Evolutionary conservation across 768 basidiomycete species (phyloP).

Genomic region (Auricularia cornea): DNA sequence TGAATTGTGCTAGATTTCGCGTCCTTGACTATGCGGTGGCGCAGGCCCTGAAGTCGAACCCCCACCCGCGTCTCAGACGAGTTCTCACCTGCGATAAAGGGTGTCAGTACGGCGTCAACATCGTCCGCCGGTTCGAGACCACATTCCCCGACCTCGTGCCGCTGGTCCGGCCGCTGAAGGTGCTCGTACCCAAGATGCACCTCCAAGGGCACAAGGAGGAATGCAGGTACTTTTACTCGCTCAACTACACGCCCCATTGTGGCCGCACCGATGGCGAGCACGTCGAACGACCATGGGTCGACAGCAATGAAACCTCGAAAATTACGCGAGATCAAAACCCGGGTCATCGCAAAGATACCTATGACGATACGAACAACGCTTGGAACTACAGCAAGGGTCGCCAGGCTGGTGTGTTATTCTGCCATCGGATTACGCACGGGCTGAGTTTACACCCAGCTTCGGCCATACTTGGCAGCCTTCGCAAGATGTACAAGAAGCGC

Average conservation of each 20-base stretch:
- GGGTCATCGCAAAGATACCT: constrained; percentile 21
- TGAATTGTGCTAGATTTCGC: constrained; percentile 2
- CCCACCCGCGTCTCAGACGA: background rate
- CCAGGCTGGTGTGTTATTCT: constrained; percentile 14
- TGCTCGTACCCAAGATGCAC: constrained; percentile 13
- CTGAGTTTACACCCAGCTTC: background rate
- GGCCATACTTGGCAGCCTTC: background rate
- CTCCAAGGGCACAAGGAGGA: constrained; percentile 16
- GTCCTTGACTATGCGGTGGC: constrained; percentile 3
- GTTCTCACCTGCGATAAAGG: constrained; percentile 11
- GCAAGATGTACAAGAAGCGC: too few relatives aligned
- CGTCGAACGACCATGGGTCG: constrained; percentile 30
- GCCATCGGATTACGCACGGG: background rate
- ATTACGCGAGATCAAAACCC: constrained; percentile 32
- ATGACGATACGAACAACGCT: constrained; percentile 31
- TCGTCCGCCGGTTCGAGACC: constrained; percentile 5
- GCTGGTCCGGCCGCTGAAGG: constrained; percentile 4
- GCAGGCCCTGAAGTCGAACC: background rate
- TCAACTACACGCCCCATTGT: background rate
- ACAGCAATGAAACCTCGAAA: constrained; percentile 20
- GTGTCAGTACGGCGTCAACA: constrained; percentile 12
- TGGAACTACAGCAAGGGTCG: constrained; percentile 29
- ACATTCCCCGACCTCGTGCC: constrained; percentile 10
- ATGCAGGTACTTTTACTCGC: constrained; percentile 9
- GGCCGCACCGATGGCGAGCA: constrained; percentile 29